phyloP scores from a whole-genome alignment of 371 early-diverging fungal species.

The Syncephalastrum monosporum region DNA sequence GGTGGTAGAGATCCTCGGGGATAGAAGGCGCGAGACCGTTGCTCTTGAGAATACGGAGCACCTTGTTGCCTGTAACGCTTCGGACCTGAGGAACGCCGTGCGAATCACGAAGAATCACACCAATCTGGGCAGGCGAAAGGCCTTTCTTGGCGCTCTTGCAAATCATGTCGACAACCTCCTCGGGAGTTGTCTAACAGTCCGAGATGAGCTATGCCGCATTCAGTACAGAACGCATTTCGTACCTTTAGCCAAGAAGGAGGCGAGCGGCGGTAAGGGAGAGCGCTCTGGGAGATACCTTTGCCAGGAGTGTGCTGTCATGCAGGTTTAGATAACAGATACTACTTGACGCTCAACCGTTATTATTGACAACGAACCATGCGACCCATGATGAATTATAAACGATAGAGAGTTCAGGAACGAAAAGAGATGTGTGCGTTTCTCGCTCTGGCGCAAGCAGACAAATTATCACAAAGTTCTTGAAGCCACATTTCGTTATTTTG shows the following conservation, averaged over 20 bases:
- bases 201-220: background rate
- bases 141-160: constrained; percentile 99
- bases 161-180: constrained; percentile 98
- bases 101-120: constrained; percentile 97
- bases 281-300: constrained; percentile 98
- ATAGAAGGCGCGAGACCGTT: constrained; percentile 96
- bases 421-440: constrained; percentile 10
- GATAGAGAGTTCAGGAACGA: background rate
- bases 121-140: constrained; percentile 98
- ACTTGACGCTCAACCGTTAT: background rate
- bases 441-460: no score
- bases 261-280: constrained; percentile 98
- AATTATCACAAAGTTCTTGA: no score
- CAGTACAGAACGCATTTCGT: background rate
- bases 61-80: constrained; percentile 95
- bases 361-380: constrained; percentile 21
- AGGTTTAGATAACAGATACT: background rate
- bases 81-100: constrained; percentile 98
- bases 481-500: no score
- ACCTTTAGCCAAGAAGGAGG: constrained; percentile 96
- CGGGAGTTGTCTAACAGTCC: constrained; percentile 65
- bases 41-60: constrained; percentile 91
- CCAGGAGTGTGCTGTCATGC: constrained; percentile 83
- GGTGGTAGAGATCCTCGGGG: constrained; percentile 99
- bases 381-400: constrained; percentile 26